phyloP scores from a whole-genome alignment of 441 rosid species.

The Adansonia grandidieri region DNA sequence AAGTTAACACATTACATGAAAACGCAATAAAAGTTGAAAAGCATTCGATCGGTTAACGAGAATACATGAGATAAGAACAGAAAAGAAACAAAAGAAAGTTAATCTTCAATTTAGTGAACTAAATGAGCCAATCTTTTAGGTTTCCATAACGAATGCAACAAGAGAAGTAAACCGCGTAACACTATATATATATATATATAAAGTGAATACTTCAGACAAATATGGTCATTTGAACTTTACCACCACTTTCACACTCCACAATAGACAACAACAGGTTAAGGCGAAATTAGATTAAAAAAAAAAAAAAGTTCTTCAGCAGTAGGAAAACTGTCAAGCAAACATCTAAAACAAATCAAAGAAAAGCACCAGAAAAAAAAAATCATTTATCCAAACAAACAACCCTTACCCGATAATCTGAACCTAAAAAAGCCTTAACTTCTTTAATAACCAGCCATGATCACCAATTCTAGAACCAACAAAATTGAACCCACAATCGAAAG shows the following conservation, averaged over 20 bases:
- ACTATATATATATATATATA: not conserved
- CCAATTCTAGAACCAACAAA: not conserved
- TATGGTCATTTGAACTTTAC: not conserved
- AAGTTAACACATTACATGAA: not conserved
- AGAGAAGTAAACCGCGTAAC: not conserved
- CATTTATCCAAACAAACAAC: not conserved
- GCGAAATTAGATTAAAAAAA: not conserved
- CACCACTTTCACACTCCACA: not conserved
- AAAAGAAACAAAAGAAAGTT: not conserved
- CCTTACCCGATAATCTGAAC: not conserved
- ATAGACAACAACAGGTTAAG: not conserved
- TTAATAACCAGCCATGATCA: not conserved
- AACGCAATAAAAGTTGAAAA: not conserved
- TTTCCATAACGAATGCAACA: not conserved
- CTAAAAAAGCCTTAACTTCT: not conserved
- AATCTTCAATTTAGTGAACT: conserved; percentile 3
- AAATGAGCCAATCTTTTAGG: not conserved
- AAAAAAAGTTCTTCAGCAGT: not conserved
- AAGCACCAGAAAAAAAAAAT: not conserved
- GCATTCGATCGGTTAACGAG: not conserved
- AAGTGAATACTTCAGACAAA: conserved; percentile 1
- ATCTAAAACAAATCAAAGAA: not conserved
- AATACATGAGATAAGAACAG: not conserved
- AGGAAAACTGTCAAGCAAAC: not conserved
- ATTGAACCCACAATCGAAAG: not conserved